Conservation (phyloP, 2,329 filamentous ascomycete genomes). For the Leptographium procerum region DNA sequence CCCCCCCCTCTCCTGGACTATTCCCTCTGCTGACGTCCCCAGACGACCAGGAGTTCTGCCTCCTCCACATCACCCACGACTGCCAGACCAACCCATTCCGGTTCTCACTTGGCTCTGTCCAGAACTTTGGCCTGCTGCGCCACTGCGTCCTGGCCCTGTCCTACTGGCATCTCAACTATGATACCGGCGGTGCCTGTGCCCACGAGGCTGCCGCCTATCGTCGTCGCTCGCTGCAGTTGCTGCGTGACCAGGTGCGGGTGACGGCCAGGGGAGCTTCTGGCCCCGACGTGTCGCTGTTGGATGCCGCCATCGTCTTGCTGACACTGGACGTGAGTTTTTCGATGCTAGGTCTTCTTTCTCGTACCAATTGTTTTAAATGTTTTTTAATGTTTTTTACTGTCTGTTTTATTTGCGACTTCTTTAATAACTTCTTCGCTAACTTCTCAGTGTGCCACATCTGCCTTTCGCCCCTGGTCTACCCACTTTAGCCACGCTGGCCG, state of each 20-base stretch:
- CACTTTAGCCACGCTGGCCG: conserved; percentile 14
- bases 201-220: conserved; percentile 15
- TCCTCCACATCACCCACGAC: conserved; percentile 21
- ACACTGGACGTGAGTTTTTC: conserved; percentile 19
- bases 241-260: conserved; percentile 11
- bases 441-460: conserved; percentile 21
- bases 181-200: conserved; percentile 13
- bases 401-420: no score
- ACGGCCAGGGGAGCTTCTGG: background rate
- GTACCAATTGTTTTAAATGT: no score
- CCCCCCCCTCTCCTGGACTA: background rate
- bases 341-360: no score
- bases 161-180: conserved; percentile 18
- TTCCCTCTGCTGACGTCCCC: background rate
- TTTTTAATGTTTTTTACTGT: no score
- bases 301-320: conserved; percentile 20
- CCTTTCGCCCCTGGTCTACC: conserved; percentile 19
- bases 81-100: conserved; percentile 22
- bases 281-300: conserved; percentile 14
- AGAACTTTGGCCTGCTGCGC: conserved; percentile 19
- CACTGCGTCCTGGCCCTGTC: conserved; percentile 21
- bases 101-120: conserved; percentile 12
- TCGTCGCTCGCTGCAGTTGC: conserved; percentile 16
- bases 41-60: conserved; percentile 24
- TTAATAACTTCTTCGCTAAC: no score